phyloP scores from a whole-genome alignment of 2,329 filamentous ascomycete species.

The Ceratocystis harringtonii region DNA sequence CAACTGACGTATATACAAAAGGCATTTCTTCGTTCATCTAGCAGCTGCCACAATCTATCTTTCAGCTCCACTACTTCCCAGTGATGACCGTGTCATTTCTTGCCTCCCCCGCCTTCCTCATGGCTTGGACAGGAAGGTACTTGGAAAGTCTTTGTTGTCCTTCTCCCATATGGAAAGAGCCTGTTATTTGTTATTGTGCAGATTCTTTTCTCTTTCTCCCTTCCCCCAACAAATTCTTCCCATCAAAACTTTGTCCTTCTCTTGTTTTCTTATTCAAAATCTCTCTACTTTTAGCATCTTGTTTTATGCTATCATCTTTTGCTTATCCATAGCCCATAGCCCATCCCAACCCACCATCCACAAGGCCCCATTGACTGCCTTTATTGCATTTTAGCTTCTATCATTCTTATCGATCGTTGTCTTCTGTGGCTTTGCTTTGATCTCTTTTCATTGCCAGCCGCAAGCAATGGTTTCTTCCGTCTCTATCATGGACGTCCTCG shows the following conservation, averaged over 20 bases:
- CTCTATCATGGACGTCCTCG: conserved; percentile 9
- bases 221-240: background rate
- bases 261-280: background rate
- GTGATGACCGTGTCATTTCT: background rate
- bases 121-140: background rate
- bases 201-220: too few species aligned
- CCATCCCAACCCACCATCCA: background rate
- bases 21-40: background rate
- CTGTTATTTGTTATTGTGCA: background rate
- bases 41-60: background rate
- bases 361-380: conserved; percentile 6
- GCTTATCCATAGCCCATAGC: conserved; percentile 2
- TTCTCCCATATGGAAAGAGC: background rate
- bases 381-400: conserved; percentile 9
- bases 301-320: background rate
- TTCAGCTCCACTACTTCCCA: background rate
- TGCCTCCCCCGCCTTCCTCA: background rate
- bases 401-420: background rate
- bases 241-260: background rate
- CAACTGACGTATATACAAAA: background rate
- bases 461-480: background rate
- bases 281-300: background rate
- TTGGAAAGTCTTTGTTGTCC: background rate
- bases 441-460: background rate
- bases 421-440: background rate